phyloP scores from a whole-genome alignment of 805 yeast species.

The Tetrapisispora arboricola region DNA sequence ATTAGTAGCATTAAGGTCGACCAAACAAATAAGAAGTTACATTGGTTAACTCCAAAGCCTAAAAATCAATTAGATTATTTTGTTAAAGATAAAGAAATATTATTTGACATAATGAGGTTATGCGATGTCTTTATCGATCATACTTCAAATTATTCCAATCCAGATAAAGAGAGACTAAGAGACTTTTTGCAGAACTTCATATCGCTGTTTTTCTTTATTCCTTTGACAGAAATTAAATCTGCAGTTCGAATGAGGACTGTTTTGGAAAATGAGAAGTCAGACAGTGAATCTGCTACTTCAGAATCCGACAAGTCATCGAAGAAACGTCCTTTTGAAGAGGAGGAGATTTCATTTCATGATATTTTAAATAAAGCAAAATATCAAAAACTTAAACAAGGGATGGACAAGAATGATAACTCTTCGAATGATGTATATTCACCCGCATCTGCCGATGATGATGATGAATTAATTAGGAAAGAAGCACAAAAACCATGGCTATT shows the following conservation, averaged over 20 bases:
- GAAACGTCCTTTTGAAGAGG: conserved; percentile 21
- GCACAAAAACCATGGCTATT: conserved; percentile 28
- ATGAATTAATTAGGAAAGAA: conserved; percentile 21
- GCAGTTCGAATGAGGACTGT: conserved; percentile 17
- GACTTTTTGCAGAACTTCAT: conserved; percentile 63
- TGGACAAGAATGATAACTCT: conserved; percentile 14
- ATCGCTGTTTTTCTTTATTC: conserved; percentile 58
- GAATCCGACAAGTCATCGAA: conserved; percentile 18
- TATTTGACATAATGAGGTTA: conserved; percentile 64
- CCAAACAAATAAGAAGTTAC: conserved; percentile 74
- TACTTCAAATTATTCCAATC: conserved; percentile 63
- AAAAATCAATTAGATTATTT: conserved; percentile 57
- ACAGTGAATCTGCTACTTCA: conserved; percentile 4
- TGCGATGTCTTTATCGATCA: conserved; percentile 56
- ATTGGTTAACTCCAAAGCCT: conserved; percentile 82
- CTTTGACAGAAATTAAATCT: conserved; percentile 40
- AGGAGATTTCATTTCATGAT: conserved; percentile 14
- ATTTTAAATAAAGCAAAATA: conserved; percentile 31
- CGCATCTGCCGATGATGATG: conserved; percentile 25
- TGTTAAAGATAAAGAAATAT: conserved; percentile 55
- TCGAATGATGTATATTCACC: conserved; percentile 15
- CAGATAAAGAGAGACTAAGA: conserved; percentile 69
- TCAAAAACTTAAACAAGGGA: conserved; percentile 22
- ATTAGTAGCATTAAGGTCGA: conserved; percentile 88
- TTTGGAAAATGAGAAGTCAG: conserved; percentile 14